Percentiles rank a stretch among this genome's conserved stretches.
These are phyloP conservation scores for Saitozyma podzolica DNA, from an alignment of 768 basidiomycete species.

Conservation along the genomic window DNA sequence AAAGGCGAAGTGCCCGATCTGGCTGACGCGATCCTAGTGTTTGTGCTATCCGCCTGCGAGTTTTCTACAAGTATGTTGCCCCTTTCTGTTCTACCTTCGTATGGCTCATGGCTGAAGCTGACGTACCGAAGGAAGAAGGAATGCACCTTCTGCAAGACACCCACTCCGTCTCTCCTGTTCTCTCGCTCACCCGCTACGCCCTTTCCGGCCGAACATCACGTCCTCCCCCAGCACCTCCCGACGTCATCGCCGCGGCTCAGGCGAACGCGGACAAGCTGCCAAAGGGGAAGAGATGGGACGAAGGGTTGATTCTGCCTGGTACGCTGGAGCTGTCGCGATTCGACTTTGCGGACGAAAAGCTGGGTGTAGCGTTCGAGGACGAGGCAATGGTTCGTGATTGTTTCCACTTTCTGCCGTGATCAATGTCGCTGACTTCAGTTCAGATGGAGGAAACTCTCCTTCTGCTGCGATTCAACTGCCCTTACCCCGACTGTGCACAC, in stretches of 20 bases:
- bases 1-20: too few relatives aligned
- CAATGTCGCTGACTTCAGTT: background rate
- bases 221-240: conserved; percentile 25
- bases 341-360: conserved; percentile 50
- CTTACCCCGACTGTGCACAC: conserved; percentile 77
- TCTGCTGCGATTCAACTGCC: conserved; percentile 91
- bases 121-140: conserved; percentile 62
- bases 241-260: conserved; percentile 34
- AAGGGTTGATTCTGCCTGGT: conserved; percentile 37
- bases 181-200: conserved; percentile 40
- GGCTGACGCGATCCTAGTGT: conserved; percentile 53
- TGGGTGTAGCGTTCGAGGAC: conserved; percentile 83
- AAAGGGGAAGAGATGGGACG: conserved; percentile 37
- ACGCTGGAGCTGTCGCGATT: conserved; percentile 39
- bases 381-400: conserved; percentile 58
- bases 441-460: conserved; percentile 89
- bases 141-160: conserved; percentile 89
- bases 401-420: background rate
- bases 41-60: conserved; percentile 81
- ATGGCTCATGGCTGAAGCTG: conserved; percentile 5
- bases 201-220: conserved; percentile 39
- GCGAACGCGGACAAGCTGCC: conserved; percentile 34
- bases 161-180: conserved; percentile 41
- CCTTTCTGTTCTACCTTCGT: background rate
- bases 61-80: conserved; percentile 70